A percentile compares a stretch with the other conserved stretches of the same genome.
phyloP scores from a whole-genome alignment of 2,329 filamentous ascomycete genomes.

The Harringtonia lauricola region DNA sequence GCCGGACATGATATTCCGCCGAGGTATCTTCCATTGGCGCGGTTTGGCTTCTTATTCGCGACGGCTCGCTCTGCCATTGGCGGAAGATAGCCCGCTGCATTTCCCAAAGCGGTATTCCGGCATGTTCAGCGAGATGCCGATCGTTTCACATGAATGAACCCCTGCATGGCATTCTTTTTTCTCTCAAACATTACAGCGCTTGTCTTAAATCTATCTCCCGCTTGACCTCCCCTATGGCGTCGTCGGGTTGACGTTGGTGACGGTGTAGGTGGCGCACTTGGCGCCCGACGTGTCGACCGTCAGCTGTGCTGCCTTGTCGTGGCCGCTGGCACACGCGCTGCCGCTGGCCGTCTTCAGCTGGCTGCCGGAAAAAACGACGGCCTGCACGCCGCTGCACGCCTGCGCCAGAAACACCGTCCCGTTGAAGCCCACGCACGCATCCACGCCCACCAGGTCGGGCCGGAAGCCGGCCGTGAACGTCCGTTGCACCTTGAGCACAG shows the following conservation, averaged over 20 bases:
- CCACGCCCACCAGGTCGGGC: slow-evolving; percentile 23
- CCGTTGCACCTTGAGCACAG: slow-evolving; percentile 25
- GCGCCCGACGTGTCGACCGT: slow-evolving; percentile 17
- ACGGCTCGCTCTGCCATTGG: no score
- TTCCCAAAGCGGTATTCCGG: no score
- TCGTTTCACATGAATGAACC: no score
- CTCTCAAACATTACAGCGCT: no score
- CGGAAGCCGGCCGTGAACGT: slow-evolving; percentile 25
- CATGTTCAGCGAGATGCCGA: no score
- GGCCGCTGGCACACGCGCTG: slow-evolving; percentile 23
- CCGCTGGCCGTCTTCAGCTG: slow-evolving; percentile 16
- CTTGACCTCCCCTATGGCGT: no score
- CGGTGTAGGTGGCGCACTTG: slow-evolving; percentile 20
- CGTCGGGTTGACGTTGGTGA: slow-evolving; percentile 14
- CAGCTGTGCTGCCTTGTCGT: slow-evolving; percentile 21
- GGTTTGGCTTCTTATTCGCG: no score
- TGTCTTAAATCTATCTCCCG: no score
- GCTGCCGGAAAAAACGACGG: slow-evolving; percentile 18
- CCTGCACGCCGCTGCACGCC: slow-evolving; percentile 19
- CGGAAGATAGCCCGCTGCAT: no score
- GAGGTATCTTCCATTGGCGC: no score
- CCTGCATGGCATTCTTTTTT: no score
- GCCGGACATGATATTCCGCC: no score
- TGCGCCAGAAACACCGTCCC: slow-evolving; percentile 24
- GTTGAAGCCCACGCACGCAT: slow-evolving; percentile 29